Base-by-base conservation (phyloP, 345 rosid species). In the Reutealis trisperma region DNA sequence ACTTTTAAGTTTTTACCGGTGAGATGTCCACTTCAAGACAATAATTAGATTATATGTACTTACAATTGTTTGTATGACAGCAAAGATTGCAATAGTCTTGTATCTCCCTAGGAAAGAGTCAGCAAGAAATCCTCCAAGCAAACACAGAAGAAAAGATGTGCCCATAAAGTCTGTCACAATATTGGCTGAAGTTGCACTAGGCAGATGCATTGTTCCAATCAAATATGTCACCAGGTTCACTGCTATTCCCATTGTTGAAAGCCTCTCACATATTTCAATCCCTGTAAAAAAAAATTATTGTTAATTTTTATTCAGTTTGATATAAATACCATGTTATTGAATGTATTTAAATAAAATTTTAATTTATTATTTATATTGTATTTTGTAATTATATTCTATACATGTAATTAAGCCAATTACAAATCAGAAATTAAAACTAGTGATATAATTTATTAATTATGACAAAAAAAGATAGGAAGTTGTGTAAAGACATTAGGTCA, bases 101-200 rank as follows among this genome's bases (percentile, higher is more conserved):
- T 79, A 86, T 80, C 94, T 77, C 44, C 92, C 94, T 0, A 90
- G 84, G 79, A 83, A 90, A 25, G 91, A 78, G 72, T 90, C 94
- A 0, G 94, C 94, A 21, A 89, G 87, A 73, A 90, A 90, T 63
- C 92, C 94, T 1, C 94, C 94, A 0, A 90, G 90, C 82, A 90
- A 64, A 75, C 86, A 83, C 30, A 90, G 72, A n/a, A 89, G 82
- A 34, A 89, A 90, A 18, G 87, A 86, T 19, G 92, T 86, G 71
- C 94, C 92, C 92, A 89, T 83, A 77, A 89, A 90, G 68, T 89
- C 92, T 4, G 92, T 90, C 27, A 90, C 90, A 19, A 77, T 73
- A 61, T 89, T 90, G 42, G 92, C 94, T 12, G 94, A 89, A 51
- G 87, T 79, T 59, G 92, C 75, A 82, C 90, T 90, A 1, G 91